These are phyloP conservation scores for Musa schizocarpa DNA, from an alignment of 176 grass and related monocot species.

Conservation along the genomic window DNA sequence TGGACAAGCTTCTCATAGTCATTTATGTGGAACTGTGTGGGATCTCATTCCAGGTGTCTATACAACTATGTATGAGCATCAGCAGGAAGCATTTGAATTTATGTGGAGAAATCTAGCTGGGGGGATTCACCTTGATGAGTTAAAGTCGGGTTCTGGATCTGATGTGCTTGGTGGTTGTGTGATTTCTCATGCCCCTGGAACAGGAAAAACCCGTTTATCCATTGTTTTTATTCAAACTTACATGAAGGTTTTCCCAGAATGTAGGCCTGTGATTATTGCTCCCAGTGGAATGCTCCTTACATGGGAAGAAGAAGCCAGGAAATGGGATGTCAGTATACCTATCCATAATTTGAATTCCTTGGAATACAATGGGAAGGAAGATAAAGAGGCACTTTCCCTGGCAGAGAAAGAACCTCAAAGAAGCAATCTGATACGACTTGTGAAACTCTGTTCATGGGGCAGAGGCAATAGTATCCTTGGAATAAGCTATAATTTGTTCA, in stretches of 20 bases:
- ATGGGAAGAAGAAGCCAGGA: conserved; percentile 68
- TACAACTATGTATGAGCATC: conserved; percentile 58
- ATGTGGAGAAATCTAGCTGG: conserved; percentile 74
- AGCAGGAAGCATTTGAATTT: conserved; percentile 74
- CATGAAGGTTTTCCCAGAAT: conserved; percentile 46
- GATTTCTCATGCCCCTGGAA: conserved; percentile 91
- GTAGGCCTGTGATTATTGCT: conserved; percentile 62
- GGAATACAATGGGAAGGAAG: conserved; percentile 40
- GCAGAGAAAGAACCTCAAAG: conserved; percentile 18
- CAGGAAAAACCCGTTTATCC: conserved; percentile 69
- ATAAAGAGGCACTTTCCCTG: conserved; percentile 22
- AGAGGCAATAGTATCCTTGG: conserved; percentile 58
- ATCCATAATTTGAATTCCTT: conserved; percentile 57
- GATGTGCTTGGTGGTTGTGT: conserved; percentile 60
- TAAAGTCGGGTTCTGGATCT: conserved; percentile 10
- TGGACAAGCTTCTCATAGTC: conserved; percentile 4
- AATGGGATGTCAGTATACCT: conserved; percentile 61
- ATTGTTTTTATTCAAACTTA: conserved; percentile 77
- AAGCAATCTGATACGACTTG: neutral
- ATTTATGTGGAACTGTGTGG: conserved; percentile 46
- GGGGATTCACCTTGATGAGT: conserved; percentile 31
- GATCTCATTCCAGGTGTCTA: conserved; percentile 53
- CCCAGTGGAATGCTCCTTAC: conserved; percentile 48
- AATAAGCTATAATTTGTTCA: conserved; percentile 69
- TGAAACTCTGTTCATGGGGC: conserved; percentile 63